phyloP scores from a whole-genome alignment of 192 early-diverging fungal genomes.

The Cetraspora pellucida region DNA sequence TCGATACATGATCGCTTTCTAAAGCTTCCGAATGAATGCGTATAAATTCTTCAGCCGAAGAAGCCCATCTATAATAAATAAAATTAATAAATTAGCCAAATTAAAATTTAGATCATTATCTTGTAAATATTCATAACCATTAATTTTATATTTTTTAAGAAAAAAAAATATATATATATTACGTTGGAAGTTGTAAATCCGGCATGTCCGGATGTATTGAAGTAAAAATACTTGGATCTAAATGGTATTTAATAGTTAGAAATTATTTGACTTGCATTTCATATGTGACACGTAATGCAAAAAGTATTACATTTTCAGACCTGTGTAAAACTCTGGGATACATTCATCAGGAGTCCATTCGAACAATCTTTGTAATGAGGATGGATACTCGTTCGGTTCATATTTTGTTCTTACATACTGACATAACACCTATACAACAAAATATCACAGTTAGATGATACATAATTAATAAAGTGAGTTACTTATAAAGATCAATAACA shows the following conservation, averaged over 20 bases:
- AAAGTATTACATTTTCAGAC: slow-evolving; percentile 4
- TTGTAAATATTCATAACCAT: not conserved
- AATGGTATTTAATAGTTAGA: not conserved
- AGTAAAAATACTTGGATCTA: slow-evolving; percentile 62
- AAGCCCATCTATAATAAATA: slow-evolving; percentile 62
- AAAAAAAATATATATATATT: not conserved
- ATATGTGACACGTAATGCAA: not conserved
- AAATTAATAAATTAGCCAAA: slow-evolving; percentile 22
- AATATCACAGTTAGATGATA: not conserved
- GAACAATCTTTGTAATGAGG: slow-evolving; percentile 62
- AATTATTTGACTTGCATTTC: not conserved
- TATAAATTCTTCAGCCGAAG: slow-evolving; percentile 79
- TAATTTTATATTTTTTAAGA: not conserved
- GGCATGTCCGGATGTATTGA: slow-evolving; percentile 70
- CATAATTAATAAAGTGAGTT: not conserved
- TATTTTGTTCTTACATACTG: slow-evolving; percentile 70
- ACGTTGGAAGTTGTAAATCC: slow-evolving; percentile 63
- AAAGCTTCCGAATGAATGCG: slow-evolving; percentile 76
- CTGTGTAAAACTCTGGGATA: slow-evolving; percentile 72
- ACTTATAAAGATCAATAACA: not conserved
- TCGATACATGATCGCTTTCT: slow-evolving; percentile 76
- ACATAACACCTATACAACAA: slow-evolving; percentile 49
- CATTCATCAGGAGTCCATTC: slow-evolving; percentile 77
- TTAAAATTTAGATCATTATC: not conserved
- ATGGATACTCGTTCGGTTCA: slow-evolving; percentile 69